Base-by-base conservation (phyloP, 2,329 filamentous ascomycete genomes). In the Ophiognomonia clavigignenti-juglandacearum region DNA sequence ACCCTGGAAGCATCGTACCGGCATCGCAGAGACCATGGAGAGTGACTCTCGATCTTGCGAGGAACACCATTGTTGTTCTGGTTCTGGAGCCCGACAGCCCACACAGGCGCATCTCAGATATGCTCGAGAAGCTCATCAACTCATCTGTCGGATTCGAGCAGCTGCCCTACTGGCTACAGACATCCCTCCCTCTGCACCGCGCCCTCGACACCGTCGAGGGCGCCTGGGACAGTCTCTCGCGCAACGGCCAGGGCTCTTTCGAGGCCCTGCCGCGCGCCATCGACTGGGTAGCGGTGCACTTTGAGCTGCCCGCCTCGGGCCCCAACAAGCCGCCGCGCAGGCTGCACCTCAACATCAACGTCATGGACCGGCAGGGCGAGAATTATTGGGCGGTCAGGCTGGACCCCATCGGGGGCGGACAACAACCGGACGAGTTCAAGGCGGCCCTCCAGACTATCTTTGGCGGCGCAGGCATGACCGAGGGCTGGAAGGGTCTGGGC, bases 101-200 rank as follows among this genome's bases (percentile, higher is more conserved):
- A 2, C 86, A 90, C 57, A 67, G 83, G 37, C 76, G 82, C 16
- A 73, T 86, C 11, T 65, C 74, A 18, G 78, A 83, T 53, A 68
- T 78, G 37, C 69, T 89, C 50, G 74, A 73, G 44, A 69, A 67
- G 4, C 67, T 83, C 7, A 74, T 83, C 50, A 85, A 85, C 58
- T 68, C 72, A 34, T 61, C 72, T 32, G 69, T 61, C 43, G 75
- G 61, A 56, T 87, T 69, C 59, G 74, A 64, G 56, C 74, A 57
- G 56, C 76, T 71, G 64, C 81, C 70, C 56, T 66, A 63, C 50
- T 82, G 69, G 59, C 67, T 87, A 23, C 73, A 75, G 2, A 62
- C 73, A 18, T 83, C 86, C 6, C 72, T 89, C 4, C 81, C 84
- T 0, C 65, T 88, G n/a, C 67, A 88, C 16, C 72, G 71, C 39